These are phyloP conservation scores for Cenchrus americanus DNA, from an alignment of 176 grass and related monocot species.

Conservation along the genomic window DNA sequence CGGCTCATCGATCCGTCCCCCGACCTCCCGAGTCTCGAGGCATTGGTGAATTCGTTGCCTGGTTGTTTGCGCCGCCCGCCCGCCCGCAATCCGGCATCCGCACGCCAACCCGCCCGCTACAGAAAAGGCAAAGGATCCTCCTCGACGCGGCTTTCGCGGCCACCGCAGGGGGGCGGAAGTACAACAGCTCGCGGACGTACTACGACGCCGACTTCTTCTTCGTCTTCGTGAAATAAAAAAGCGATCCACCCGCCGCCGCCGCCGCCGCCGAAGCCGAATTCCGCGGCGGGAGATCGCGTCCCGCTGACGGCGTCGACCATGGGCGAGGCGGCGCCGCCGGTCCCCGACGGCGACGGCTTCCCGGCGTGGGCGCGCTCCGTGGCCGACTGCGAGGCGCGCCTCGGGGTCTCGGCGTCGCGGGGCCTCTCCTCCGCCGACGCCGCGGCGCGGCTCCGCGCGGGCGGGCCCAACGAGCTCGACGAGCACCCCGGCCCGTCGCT, in stretches of 20 bases:
- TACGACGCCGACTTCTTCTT: background rate
- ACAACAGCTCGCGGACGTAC: no score
- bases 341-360: conserved; percentile 31
- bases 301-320: background rate
- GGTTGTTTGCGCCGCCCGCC: background rate
- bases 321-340: conserved; percentile 55
- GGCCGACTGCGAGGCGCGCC: conserved; percentile 58
- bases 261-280: conserved; percentile 7
- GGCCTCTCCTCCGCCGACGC: conserved; percentile 59
- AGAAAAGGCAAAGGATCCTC: conserved; percentile 5
- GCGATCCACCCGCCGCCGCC: background rate
- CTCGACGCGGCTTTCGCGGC: background rate
- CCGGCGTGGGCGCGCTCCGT: conserved; percentile 79
- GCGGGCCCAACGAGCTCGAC: conserved; percentile 74
- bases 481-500: conserved; percentile 81
- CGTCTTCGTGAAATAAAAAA: background rate
- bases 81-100: background rate
- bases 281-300: background rate
- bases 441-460: conserved; percentile 20
- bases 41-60: background rate
- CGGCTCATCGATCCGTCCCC: background rate
- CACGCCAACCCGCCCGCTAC: conserved; percentile 2
- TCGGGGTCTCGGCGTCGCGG: background rate
- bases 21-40: background rate
- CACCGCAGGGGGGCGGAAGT: background rate